Percentiles rank a stretch among this genome's conserved stretches.
Conservation (phyloP, 495 filamentous ascomycete species). For the Xanthoparmelia taractica region DNA sequence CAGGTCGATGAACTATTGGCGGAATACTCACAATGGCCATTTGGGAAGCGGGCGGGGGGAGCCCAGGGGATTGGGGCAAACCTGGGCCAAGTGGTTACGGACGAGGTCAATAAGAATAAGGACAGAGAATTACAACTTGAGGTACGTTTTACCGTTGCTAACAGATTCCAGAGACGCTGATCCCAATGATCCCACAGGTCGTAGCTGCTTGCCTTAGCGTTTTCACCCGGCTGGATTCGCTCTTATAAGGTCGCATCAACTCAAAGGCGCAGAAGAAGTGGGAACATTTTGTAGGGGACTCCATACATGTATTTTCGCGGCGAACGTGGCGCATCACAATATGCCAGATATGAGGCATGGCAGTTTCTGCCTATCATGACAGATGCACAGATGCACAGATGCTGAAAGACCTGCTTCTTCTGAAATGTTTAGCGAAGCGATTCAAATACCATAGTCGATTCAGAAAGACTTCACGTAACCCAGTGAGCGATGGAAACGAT, state of each 20-base stretch:
- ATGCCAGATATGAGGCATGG: neutral
- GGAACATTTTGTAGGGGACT: neutral
- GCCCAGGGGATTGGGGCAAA: conserved; percentile 85
- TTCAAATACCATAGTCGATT: neutral
- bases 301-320: neutral
- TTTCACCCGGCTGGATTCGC: conserved; percentile 90
- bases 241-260: conserved; percentile 51
- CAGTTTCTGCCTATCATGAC: neutral
- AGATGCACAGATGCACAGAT: neutral
- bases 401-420: neutral
- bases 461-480: neutral
- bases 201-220: conserved; percentile 93
- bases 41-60: conserved; percentile 68
- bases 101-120: conserved; percentile 76
- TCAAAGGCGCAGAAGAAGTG: neutral
- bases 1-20: conserved; percentile 94
- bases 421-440: neutral
- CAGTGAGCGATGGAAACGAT: neutral
- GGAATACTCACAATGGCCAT: conserved; percentile 96
- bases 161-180: neutral
- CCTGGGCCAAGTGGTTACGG: conserved; percentile 74
- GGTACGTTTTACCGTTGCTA: conserved; percentile 42
- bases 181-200: conserved; percentile 43
- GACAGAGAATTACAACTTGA: conserved; percentile 94
- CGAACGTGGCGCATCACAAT: neutral